Percentiles rank a stretch among this genome's conserved stretches.
Conservation (phyloP, 768 basidiomycete genomes). For the Auricularia cornea region DNA sequence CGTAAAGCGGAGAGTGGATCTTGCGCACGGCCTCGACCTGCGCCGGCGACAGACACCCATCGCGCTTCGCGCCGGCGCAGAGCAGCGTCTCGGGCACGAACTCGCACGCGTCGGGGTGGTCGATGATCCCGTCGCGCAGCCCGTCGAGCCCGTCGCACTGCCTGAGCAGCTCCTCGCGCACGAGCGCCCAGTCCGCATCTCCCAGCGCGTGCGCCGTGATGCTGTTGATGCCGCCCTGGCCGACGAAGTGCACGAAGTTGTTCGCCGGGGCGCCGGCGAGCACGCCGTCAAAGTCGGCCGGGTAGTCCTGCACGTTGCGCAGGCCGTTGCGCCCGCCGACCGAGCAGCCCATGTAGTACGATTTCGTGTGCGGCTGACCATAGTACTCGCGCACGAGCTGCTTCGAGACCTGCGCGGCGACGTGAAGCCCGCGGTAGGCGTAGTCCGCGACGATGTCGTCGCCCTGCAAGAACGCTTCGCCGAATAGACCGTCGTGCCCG, state of each 20-base stretch:
- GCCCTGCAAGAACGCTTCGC: too few species aligned
- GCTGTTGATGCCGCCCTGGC: too few species aligned
- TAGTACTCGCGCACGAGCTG: slow-evolving; percentile 22
- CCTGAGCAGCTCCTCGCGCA: slow-evolving; percentile 21
- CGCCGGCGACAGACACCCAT: slow-evolving; percentile 17
- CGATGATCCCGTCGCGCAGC: slow-evolving; percentile 22
- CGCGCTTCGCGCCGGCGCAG: slow-evolving; percentile 9
- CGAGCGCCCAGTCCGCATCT: slow-evolving; percentile 9
- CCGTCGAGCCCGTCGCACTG: slow-evolving; percentile 27
- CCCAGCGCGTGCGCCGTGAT: too few species aligned
- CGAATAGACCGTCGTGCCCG: too few species aligned
- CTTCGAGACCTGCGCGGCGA: slow-evolving; percentile 18
- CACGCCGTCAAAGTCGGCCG: slow-evolving; percentile 26
- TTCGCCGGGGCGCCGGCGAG: slow-evolving; percentile 25
- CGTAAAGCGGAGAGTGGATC: slow-evolving; percentile 21
- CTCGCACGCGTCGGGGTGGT: slow-evolving; percentile 19
- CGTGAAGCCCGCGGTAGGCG: slow-evolving; percentile 20
- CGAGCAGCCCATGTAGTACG: slow-evolving; percentile 25
- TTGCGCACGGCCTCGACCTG: slow-evolving; percentile 20
- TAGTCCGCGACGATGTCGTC: slow-evolving; percentile 22
- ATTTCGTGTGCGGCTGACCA: slow-evolving; percentile 12
- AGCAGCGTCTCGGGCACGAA: slow-evolving; percentile 23
- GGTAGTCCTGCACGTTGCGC: slow-evolving; percentile 19
- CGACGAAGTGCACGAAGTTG: slow-evolving; percentile 5
- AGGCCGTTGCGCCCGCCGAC: slow-evolving; percentile 25